Conservation (phyloP, 2,329 filamentous ascomycete species). For the Setomelanomma holmii region DNA sequence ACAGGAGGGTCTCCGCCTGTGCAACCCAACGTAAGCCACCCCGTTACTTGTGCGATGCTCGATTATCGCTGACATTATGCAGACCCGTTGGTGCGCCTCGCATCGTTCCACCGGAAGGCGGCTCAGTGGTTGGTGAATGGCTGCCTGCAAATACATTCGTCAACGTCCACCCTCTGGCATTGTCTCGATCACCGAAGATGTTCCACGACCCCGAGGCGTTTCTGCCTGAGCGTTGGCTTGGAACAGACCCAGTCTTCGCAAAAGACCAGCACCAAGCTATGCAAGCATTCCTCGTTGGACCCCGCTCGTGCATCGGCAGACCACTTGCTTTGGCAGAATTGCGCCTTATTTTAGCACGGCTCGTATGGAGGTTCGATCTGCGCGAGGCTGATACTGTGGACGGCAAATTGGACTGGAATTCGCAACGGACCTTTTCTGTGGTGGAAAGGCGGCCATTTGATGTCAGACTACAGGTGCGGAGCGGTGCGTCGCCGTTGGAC, state of each 20-base stretch:
- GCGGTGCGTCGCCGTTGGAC: too few relatives aligned
- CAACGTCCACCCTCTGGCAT: slow-evolving; percentile 3
- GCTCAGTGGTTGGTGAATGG: slow-evolving; percentile 6
- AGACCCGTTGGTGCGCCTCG: slow-evolving; percentile 5
- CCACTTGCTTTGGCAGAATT: slow-evolving; percentile 25
- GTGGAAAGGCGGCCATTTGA: too few relatives aligned
- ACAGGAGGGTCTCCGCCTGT: slow-evolving; percentile 18
- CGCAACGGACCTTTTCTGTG: too few relatives aligned
- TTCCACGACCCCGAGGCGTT: slow-evolving; percentile 12
- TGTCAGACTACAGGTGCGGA: too few relatives aligned
- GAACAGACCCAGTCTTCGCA: slow-evolving; percentile 10
- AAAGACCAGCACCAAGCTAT: slow-evolving; percentile 30
- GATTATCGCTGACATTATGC: neutral
- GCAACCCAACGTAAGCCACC: slow-evolving; percentile 14
- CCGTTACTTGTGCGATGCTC: neutral
- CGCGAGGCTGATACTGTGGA: neutral
- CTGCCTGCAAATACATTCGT: slow-evolving; percentile 10
- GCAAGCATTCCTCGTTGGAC: slow-evolving; percentile 19
- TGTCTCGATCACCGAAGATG: slow-evolving; percentile 4
- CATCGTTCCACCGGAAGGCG: slow-evolving; percentile 11
- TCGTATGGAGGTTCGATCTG: slow-evolving; percentile 21
- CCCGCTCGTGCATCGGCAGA: slow-evolving; percentile 19
- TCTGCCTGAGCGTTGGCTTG: slow-evolving; percentile 17
- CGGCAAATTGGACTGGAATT: neutral
- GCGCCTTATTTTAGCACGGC: slow-evolving; percentile 16